A percentile compares a stretch with the other conserved stretches of the same genome.
Conservation (phyloP, 2,329 filamentous ascomycete species). For the Fusarium sp. region DNA sequence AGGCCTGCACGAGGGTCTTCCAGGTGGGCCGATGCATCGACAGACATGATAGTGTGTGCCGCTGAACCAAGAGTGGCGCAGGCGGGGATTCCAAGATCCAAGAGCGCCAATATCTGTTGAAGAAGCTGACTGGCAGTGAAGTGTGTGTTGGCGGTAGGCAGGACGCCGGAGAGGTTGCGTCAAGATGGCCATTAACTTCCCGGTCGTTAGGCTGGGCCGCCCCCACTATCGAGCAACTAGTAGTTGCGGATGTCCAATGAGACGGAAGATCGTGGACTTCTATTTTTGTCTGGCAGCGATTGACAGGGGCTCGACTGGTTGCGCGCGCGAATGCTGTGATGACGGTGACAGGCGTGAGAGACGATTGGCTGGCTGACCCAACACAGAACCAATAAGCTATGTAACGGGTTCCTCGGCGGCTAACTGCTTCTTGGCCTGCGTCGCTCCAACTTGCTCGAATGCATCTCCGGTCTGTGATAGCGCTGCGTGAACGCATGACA, state of each 20-base stretch:
- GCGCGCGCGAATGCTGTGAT: slow-evolving; percentile 54
- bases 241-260: slow-evolving; percentile 49
- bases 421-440: slow-evolving; percentile 41
- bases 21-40: slow-evolving; percentile 42
- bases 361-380: slow-evolving; percentile 42
- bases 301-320: slow-evolving; percentile 44
- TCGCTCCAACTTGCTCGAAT: slow-evolving; percentile 17
- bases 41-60: slow-evolving; percentile 29
- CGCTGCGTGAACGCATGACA: slow-evolving; percentile 39
- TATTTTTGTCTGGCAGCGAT: slow-evolving; percentile 52
- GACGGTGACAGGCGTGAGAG: slow-evolving; percentile 33
- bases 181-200: slow-evolving; percentile 37
- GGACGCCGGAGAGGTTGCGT: slow-evolving; percentile 35
- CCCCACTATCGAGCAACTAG: slow-evolving; percentile 41
- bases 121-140: slow-evolving; percentile 42
- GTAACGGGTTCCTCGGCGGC: slow-evolving; percentile 41
- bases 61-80: slow-evolving; percentile 24
- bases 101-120: slow-evolving; percentile 35
- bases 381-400: slow-evolving; percentile 36
- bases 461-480: slow-evolving; percentile 40
- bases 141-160: slow-evolving; percentile 37
- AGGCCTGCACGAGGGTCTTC: slow-evolving; percentile 21
- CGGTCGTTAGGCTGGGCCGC: slow-evolving; percentile 35
- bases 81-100: slow-evolving; percentile 24
- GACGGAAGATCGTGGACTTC: slow-evolving; percentile 31